These are phyloP conservation scores for Saccharomycopsis babjevae DNA, from an alignment of 805 yeast species.

Conservation along the genomic window DNA sequence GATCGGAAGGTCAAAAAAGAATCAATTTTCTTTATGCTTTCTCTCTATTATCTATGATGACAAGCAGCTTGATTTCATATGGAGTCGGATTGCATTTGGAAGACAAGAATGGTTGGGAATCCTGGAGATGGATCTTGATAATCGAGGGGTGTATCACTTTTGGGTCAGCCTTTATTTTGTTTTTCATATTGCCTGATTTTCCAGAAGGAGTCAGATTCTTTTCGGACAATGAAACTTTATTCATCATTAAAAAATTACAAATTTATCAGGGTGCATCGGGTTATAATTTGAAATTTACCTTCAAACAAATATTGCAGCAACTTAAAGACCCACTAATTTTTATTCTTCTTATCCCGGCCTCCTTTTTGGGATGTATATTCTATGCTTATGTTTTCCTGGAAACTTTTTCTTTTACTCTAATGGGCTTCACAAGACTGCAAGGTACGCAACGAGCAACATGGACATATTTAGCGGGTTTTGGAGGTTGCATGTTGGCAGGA, in stretches of 20 bases:
- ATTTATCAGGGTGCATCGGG: too few relatives aligned
- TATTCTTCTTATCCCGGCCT: constrained; percentile 45
- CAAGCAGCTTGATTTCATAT: neutral
- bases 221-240: constrained; percentile 31
- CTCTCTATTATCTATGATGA: neutral
- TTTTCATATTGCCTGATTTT: constrained; percentile 41
- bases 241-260: too few relatives aligned
- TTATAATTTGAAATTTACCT: neutral
- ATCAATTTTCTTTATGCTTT: constrained; percentile 24
- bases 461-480: neutral
- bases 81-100: constrained; percentile 23
- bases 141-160: constrained; percentile 36
- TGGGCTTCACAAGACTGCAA: constrained; percentile 52
- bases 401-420: constrained; percentile 35
- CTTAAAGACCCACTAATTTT: constrained; percentile 49
- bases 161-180: constrained; percentile 26
- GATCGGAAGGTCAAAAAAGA: constrained; percentile 32
- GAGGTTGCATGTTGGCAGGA: neutral
- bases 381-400: constrained; percentile 67
- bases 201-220: constrained; percentile 41
- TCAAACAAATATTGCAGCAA: constrained; percentile 27
- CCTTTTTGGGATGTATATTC: constrained; percentile 52
- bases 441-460: constrained; percentile 68
- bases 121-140: constrained; percentile 46
- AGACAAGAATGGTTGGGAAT: constrained; percentile 27